Percentiles rank a stretch among this genome's conserved stretches.
phyloP scores from a whole-genome alignment of 2,329 filamentous ascomycete species.

The Neonectria coccinea region DNA sequence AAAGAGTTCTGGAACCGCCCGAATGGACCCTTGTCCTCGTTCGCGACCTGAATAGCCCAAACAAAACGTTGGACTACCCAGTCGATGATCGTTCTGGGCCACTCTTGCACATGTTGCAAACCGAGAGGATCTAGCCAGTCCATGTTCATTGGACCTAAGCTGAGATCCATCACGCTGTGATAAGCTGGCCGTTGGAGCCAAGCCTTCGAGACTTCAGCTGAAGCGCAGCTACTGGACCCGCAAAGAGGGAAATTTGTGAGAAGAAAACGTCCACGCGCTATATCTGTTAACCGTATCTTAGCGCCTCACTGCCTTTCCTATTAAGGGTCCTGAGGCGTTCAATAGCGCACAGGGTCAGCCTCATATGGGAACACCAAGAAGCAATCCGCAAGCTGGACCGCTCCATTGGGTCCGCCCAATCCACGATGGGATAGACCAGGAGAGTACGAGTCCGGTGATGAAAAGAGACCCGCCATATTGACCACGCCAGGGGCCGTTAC shows the following conservation, averaged over 20 bases:
- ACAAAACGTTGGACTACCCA: not conserved
- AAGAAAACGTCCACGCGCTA: not conserved
- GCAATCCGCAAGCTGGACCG: not conserved
- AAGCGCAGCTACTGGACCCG: not conserved
- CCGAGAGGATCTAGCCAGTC: not conserved
- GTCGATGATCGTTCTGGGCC: not conserved
- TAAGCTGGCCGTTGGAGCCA: not conserved
- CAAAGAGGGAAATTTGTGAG: not conserved
- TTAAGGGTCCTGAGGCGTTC: constrained; percentile 17
- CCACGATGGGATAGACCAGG: not conserved
- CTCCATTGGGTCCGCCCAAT: not conserved
- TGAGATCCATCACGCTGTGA: not conserved
- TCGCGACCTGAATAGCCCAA: not conserved
- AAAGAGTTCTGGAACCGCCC: constrained; percentile 11
- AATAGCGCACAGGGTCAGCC: constrained; percentile 17
- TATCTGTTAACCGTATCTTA: not conserved
- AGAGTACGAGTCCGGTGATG: not conserved
- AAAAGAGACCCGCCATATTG: not conserved
- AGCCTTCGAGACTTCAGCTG: not conserved
- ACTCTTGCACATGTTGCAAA: not conserved
- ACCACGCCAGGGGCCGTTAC: not conserved
- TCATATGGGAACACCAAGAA: constrained; percentile 2
- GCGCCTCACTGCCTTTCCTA: not conserved
- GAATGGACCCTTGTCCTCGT: not conserved
- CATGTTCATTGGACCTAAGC: not conserved